Base-by-base conservation (phyloP, 2,329 filamentous ascomycete genomes). In the Apiospora hydei region DNA sequence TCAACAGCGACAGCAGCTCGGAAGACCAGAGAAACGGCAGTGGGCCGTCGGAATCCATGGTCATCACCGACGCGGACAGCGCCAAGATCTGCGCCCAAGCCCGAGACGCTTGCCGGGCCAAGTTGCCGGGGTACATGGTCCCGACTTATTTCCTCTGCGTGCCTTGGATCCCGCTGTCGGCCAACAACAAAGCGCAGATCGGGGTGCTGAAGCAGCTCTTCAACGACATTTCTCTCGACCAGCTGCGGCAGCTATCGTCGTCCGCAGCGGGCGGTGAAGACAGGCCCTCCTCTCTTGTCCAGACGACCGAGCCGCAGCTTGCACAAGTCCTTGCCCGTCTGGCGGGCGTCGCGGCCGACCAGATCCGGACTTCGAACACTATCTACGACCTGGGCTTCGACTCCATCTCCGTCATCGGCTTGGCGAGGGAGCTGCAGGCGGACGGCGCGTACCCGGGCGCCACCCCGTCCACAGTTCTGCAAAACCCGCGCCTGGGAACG, bases 341-440 rank as follows among this genome's bases (percentile, higher is more conserved):
- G 70, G 82, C 88, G 2, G 82, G 84, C 0, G 74, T 89, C 1
- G 78, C 84, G 0, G 70, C 78, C 3, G 77, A 82, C 0, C 81
- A 83, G 0, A 83, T 94, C 2, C 83, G 81, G 0, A 83, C 87
- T 2, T 84, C 83, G 0, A 90, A 91, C 0, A 97, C 90, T 73
- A 89, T 98, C 24, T 97, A 96, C 76, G 94, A 97, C 74, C 84
- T 97, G 1, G 96, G 95, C 0, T 86, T 98, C 34, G 96, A 98
- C 77, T 98, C 95, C 0, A 94, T 98, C 21, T 94, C 94, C 0
- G 93, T 92, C 0, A 91, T 97, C 66, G 87, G 90, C 10, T 87
- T 98, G 43, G 87, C 92, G 0, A 86, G 88, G 6, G 81, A 86
- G 16, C 83, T 98, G 18, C 93, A 90, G 75, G 84, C 87, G 3